A percentile compares a stretch with the other conserved stretches of the same genome.
Evolutionary conservation across 2,329 filamentous ascomycete species (phyloP).

Genomic region (Blastomyces silverae): DNA sequence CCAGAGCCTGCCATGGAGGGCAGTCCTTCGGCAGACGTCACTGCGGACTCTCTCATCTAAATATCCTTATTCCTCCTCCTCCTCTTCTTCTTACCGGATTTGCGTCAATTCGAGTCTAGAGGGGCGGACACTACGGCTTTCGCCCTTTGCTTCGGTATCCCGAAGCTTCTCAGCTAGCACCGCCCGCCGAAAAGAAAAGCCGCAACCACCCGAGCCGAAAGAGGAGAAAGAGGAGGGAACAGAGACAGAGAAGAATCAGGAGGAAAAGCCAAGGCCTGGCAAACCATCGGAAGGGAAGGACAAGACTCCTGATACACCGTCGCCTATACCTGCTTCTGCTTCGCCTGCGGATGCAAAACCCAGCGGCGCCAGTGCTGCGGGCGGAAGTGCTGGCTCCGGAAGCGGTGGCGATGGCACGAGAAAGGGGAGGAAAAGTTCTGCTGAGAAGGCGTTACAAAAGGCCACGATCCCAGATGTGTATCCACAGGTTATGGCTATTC

Average conservation of each 20-base stretch:
- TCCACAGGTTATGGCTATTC: slow-evolving; percentile 94
- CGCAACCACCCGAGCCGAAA: slow-evolving; percentile 44
- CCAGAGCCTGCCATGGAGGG: slow-evolving; percentile 59
- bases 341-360: slow-evolving; percentile 40
- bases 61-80: slow-evolving; percentile 29
- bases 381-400: slow-evolving; percentile 45
- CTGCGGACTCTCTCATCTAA: slow-evolving; percentile 37
- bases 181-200: slow-evolving; percentile 52
- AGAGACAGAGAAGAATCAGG: slow-evolving; percentile 34
- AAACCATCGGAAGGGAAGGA: slow-evolving; percentile 37
- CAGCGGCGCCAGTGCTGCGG: slow-evolving; percentile 55
- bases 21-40: slow-evolving; percentile 49
- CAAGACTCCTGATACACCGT: slow-evolving; percentile 45
- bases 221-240: slow-evolving; percentile 39
- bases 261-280: slow-evolving; percentile 30
- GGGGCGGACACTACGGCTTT: neutral
- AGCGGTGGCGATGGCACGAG: slow-evolving; percentile 42
- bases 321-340: slow-evolving; percentile 36
- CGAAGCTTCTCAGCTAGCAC: slow-evolving; percentile 43
- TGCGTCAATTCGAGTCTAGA: slow-evolving; percentile 25
- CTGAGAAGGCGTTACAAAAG: slow-evolving; percentile 75
- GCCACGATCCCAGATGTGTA: slow-evolving; percentile 89
- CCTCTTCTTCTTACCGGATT: slow-evolving; percentile 29
- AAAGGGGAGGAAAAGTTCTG: slow-evolving; percentile 55
- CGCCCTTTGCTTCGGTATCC: slow-evolving; percentile 27